Evolutionary conservation across 345 rosid genomes (phyloP), one percentile per base, ranked within the genome.

Genomic region (Eucalyptus tenuipes): DNA sequence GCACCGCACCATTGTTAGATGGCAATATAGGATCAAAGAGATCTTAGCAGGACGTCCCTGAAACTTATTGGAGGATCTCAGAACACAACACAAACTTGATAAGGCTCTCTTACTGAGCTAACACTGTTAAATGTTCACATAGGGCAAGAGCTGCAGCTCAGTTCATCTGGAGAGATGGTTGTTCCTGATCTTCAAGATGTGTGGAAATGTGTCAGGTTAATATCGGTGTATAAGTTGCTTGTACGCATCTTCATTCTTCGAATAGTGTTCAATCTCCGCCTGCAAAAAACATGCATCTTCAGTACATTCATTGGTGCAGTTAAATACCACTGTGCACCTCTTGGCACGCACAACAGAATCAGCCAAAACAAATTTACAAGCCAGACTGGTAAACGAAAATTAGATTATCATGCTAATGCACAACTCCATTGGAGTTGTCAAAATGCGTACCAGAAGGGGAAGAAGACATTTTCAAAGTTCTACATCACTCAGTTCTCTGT

Each of bases 181-280:
- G 27, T 75, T 75, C 82, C 82, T 37, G 82, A 37, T 75, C 45
- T 75, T 22, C 82, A 47, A 45, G 86, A 49, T 85, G 22, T 27
- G 27, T 8, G 2, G 88, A 40, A 57, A 91, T 88, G 84, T 64
- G 31, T 87, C 48, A 31, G 82, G 86, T 91, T 81, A 96, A 89
- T 96, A 97, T 1, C 96, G 96, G 92, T 95, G 97, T 88, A 98
- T 96, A 90, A 98, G 95, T 89, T 94, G 95, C 95, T 93, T 98
- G 94, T 92, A 95, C 10, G 97, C 96, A 1, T 94, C 95, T 85
- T 92, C 90, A 33, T 95, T 91, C 92, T 93, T 88, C 11, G 93
- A 90, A 89, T 95, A 95, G 91, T 92, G 91, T 15, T 94, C 94
- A 8, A 95, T 91, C 92, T 98, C 98, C 37, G 95, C 91, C 98